Conservation (phyloP, 116 monocot species). For the Phalaenopsis hybrid region DNA sequence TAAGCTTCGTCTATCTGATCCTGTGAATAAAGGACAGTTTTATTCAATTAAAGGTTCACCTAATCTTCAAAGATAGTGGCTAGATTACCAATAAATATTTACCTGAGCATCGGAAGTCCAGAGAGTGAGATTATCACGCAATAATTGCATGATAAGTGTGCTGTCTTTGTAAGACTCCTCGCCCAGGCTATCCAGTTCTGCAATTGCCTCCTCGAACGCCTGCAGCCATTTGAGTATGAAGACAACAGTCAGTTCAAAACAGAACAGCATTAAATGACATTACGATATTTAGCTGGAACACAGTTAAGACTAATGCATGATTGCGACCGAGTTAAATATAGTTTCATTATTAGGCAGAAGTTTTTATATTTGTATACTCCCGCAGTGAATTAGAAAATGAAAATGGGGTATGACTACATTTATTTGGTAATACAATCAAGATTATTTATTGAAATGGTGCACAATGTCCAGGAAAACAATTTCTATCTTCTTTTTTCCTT, state of each 20-base stretch:
- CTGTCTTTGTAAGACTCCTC: constrained; percentile 12
- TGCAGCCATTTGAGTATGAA: constrained; percentile 1
- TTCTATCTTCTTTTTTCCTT: too few species aligned
- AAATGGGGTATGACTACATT: too few species aligned
- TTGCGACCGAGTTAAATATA: too few species aligned
- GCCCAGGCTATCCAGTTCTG: constrained; percentile 6
- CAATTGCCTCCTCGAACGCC: constrained; percentile 9
- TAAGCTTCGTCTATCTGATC: constrained; percentile 10
- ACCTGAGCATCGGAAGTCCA: constrained; percentile 11
- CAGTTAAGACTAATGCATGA: too few species aligned
- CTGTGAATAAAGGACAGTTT: background rate
- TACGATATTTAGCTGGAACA: background rate
- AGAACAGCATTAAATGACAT: background rate
- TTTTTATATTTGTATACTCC: too few species aligned
- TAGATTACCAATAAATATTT: background rate
- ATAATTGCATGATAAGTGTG: constrained; percentile 6
- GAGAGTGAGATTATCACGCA: constrained; percentile 11
- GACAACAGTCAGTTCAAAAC: background rate
- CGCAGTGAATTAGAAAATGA: too few species aligned
- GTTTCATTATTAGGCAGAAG: too few species aligned
- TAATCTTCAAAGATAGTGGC: background rate
- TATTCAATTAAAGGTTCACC: background rate
- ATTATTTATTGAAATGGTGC: too few species aligned
- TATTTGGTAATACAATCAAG: too few species aligned
- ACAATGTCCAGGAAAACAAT: too few species aligned